These are phyloP conservation scores for Fusarium mundagurra DNA, from an alignment of 2,329 filamentous ascomycete species.

Conservation along the genomic window DNA sequence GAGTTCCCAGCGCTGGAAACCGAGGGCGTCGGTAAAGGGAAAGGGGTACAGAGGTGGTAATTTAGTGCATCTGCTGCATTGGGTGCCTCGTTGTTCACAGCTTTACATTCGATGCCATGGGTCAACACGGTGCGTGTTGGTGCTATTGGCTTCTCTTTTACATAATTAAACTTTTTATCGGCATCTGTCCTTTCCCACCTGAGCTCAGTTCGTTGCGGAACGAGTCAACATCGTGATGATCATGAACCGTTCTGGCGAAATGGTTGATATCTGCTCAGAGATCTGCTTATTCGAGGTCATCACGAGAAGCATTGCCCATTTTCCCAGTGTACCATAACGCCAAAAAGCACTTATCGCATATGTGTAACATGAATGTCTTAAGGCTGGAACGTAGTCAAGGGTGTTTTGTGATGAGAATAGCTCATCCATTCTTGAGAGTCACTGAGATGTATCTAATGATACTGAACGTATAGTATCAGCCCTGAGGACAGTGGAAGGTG, in stretches of 20 bases:
- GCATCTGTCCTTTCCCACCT: background rate
- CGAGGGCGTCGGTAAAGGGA: slow-evolving; percentile 57
- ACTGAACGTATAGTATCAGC: background rate
- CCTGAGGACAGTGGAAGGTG: background rate
- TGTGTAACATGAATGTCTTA: background rate
- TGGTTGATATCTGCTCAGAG: background rate
- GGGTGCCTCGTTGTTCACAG: background rate
- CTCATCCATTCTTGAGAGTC: background rate
- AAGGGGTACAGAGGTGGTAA: slow-evolving; percentile 47
- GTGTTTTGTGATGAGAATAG: background rate
- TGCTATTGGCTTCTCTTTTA: background rate
- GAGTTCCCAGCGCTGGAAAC: slow-evolving; percentile 55
- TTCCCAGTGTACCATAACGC: background rate
- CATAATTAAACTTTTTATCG: background rate
- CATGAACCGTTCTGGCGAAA: background rate
- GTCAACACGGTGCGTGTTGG: background rate
- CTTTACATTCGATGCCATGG: background rate
- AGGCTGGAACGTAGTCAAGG: background rate
- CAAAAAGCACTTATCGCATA: background rate
- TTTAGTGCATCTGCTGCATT: background rate
- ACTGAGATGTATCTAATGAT: background rate
- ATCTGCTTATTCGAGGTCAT: background rate
- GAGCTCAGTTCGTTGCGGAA: background rate
- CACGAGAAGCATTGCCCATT: background rate
- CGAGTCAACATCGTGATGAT: background rate